phyloP scores from a whole-genome alignment of 2,329 filamentous ascomycete genomes.

The Colletotrichum spaethianum region DNA sequence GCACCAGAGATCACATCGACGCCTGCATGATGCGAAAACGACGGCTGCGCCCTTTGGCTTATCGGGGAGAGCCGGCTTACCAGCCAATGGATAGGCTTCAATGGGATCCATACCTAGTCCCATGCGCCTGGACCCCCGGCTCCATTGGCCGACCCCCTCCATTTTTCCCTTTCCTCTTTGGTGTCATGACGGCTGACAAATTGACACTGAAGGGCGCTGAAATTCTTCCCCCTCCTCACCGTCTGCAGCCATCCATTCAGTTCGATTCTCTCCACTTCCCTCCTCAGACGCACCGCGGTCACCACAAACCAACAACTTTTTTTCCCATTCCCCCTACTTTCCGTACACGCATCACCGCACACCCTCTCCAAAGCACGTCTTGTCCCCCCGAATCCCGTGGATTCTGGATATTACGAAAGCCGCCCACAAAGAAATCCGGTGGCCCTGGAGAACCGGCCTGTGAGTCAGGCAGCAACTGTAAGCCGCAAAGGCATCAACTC shows the following conservation, averaged over 20 bases:
- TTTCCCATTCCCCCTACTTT: neutral
- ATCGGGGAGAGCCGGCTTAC: slow-evolving; percentile 1
- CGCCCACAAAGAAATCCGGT: slow-evolving; percentile 12
- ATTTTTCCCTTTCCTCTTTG: slow-evolving; percentile 24
- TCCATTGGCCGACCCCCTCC: slow-evolving; percentile 35
- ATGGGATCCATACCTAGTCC: neutral
- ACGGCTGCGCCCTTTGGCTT: slow-evolving; percentile 13
- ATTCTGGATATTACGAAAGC: slow-evolving; percentile 27
- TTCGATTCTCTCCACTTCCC: slow-evolving; percentile 40
- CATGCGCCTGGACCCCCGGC: slow-evolving; percentile 11
- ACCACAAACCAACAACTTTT: slow-evolving; percentile 26
- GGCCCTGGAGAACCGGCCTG: slow-evolving; percentile 20
- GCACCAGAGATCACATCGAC: slow-evolving; percentile 17
- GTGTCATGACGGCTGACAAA: slow-evolving; percentile 40
- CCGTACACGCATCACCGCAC: slow-evolving; percentile 25
- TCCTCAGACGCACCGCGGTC: slow-evolving; percentile 22
- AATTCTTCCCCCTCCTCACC: slow-evolving; percentile 42
- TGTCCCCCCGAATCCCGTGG: slow-evolving; percentile 25
- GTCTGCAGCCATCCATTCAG: slow-evolving; percentile 34
- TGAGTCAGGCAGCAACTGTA: slow-evolving; percentile 54
- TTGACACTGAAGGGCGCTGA: slow-evolving; percentile 39
- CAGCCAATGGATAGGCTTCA: slow-evolving; percentile 35
- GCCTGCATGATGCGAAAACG: slow-evolving; percentile 34
- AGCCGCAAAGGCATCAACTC: slow-evolving; percentile 45
- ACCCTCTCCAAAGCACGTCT: slow-evolving; percentile 33